Base-by-base conservation (phyloP, 176 grass and related monocot genomes). In the Triticum urartu region DNA sequence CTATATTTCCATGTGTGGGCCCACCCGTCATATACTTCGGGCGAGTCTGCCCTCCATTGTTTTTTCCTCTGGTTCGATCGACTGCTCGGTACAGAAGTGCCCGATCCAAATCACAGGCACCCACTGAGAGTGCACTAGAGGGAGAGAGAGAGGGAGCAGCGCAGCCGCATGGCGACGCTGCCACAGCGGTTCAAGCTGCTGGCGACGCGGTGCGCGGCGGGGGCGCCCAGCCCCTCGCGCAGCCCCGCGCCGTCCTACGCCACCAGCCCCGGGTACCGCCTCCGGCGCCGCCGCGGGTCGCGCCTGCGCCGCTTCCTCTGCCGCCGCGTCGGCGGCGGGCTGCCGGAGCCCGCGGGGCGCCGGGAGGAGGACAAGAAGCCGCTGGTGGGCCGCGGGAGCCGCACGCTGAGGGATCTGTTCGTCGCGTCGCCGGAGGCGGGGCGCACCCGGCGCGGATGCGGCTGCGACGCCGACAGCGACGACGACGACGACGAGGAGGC, bases 381-480 rank as follows among this genome's bases (percentile, higher is more conserved):
- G 45, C 85, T 91, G 4, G 58, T 78, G 18, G 83, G 67, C 39
- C 56, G 83, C 28, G 70, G 69, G 0, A 75, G 80, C 13, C 84
- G 85, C 89, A 91, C 89, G 35, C 89, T 94, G 20, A 84, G 89
- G 71, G 92, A 94, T 91, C 92, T 94, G 89, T 91, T 94, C 87
- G 84, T 91, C 22, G 71, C 92, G 58, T 94, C 92, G 20, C 92
- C 89, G 5, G 89, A 91, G 68, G 59, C 68, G 24, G 86, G 84
- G 32, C 80, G 84, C 35, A 48, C 40, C 56, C 32, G 68, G 10
- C 60, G 81, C 5, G 79, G 79, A 4, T 66, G 81, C 68, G 13
- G 32, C 59, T 75, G 78, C 34, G 47, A 80, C 30, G 15, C 50
- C 50, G 80, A 21, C 25, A 59, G 54, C 54, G 75, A n/a, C 21